phyloP scores from a whole-genome alignment of 129 eudicot species.

The Smallanthus sonchifolius region DNA sequence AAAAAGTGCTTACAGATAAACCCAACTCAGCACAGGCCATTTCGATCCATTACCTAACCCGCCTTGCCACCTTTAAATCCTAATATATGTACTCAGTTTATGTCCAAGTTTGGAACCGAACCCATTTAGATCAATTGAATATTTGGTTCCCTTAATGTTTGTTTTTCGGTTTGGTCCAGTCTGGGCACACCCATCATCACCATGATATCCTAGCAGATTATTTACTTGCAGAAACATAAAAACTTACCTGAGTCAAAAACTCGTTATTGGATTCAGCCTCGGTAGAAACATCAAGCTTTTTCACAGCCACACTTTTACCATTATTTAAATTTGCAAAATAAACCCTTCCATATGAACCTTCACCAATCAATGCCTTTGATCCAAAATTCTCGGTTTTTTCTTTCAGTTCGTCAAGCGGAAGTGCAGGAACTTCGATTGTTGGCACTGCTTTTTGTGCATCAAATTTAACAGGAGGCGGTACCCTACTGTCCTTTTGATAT shows the following conservation, averaged over 20 bases:
- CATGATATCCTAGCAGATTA: neutral
- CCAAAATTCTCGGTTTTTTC: slow-evolving; percentile 94
- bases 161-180: neutral
- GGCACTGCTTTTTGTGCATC: slow-evolving; percentile 64
- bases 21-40: neutral
- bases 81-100: neutral
- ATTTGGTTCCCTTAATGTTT: neutral
- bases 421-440: slow-evolving; percentile 69
- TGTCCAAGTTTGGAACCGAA: neutral
- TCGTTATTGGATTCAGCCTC: slow-evolving; percentile 79
- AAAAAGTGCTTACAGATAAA: too few relatives aligned
- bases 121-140: neutral
- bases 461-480: slow-evolving; percentile 51
- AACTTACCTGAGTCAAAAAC: slow-evolving; percentile 75
- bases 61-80: neutral
- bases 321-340: slow-evolving; percentile 61
- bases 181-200: neutral
- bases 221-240: neutral
- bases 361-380: slow-evolving; percentile 84
- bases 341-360: slow-evolving; percentile 95
- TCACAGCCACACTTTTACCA: slow-evolving; percentile 83
- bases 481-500: slow-evolving; percentile 42
- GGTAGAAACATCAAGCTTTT: slow-evolving; percentile 84
- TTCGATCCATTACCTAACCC: neutral
- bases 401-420: slow-evolving; percentile 79